Conservation (phyloP, 1,139 yeast genomes). For the Sugiyamaella xylanicola region DNA sequence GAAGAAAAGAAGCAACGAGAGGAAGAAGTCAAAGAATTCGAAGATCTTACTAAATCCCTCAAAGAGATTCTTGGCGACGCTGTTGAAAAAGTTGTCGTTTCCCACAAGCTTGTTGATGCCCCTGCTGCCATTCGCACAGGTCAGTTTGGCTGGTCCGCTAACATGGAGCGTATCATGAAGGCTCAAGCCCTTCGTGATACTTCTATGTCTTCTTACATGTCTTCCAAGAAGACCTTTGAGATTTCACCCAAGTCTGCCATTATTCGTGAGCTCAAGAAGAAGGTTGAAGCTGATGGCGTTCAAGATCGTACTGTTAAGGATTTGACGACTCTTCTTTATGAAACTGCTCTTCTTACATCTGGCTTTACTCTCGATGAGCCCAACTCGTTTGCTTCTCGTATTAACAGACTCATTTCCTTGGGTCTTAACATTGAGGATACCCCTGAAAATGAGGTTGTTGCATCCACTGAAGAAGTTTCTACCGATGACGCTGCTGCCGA, state of each 20-base stretch:
- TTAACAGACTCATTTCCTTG: slow-evolving; percentile 95
- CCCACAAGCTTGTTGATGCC: slow-evolving; percentile 95
- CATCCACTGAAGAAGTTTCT: slow-evolving; percentile 53
- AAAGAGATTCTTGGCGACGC: slow-evolving; percentile 97
- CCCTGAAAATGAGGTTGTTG: slow-evolving; percentile 57
- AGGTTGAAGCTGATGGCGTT: slow-evolving; percentile 96
- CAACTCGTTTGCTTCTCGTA: slow-evolving; percentile 94
- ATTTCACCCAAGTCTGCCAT: slow-evolving; percentile 96
- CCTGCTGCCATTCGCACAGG: slow-evolving; percentile 99
- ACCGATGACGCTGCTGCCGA: slow-evolving; percentile 64
- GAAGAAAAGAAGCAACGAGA: slow-evolving; percentile 96
- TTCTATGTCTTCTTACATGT: slow-evolving; percentile 98
- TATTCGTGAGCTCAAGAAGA: slow-evolving; percentile 91
- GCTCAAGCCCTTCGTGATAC: slow-evolving; percentile 99
- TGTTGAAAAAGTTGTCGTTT: slow-evolving; percentile 98
- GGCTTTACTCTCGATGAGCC: slow-evolving; percentile 99
- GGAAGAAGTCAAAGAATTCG: slow-evolving; percentile 87
- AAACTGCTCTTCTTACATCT: slow-evolving; percentile 96
- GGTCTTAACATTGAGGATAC: slow-evolving; percentile 98
- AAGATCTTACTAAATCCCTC: slow-evolving; percentile 91
- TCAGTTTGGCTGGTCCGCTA: slow-evolving; percentile 99
- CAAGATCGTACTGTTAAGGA: slow-evolving; percentile 99
- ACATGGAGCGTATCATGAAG: slow-evolving; percentile 99
- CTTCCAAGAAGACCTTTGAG: slow-evolving; percentile 98
- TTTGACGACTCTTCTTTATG: slow-evolving; percentile 92